phyloP scores from a whole-genome alignment of 768 basidiomycete genomes.

The Agrocybe praecox region DNA sequence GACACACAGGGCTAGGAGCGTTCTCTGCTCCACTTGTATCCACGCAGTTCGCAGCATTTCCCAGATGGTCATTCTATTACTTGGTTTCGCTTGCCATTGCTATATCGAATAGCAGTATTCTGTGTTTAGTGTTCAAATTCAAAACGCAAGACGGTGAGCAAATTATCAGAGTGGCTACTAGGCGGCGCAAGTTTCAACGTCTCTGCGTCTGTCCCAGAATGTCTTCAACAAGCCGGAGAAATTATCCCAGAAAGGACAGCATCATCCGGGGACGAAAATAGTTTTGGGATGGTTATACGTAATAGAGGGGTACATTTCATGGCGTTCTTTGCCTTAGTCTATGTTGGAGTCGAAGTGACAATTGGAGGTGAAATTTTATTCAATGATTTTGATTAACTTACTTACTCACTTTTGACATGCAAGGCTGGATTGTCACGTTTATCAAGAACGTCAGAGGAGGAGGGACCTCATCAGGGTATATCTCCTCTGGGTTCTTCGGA shows the following conservation, averaged over 20 bases:
- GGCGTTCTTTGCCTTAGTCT: slow-evolving; percentile 64
- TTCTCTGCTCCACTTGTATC: slow-evolving; percentile 72
- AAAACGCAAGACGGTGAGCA: slow-evolving; percentile 68
- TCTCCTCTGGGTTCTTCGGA: slow-evolving; percentile 54
- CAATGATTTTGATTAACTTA: background rate
- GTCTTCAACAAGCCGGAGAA: slow-evolving; percentile 55
- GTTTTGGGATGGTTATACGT: slow-evolving; percentile 49
- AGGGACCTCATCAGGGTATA: slow-evolving; percentile 47
- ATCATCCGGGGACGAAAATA: slow-evolving; percentile 35
- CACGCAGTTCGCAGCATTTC: slow-evolving; percentile 74
- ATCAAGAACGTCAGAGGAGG: slow-evolving; percentile 37
- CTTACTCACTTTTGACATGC: background rate
- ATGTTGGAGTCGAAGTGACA: slow-evolving; percentile 70
- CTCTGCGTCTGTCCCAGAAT: slow-evolving; percentile 42
- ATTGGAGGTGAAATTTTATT: slow-evolving; percentile 33
- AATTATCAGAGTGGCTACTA: slow-evolving; percentile 24
- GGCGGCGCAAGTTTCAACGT: background rate
- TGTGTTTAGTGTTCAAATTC: slow-evolving; percentile 65
- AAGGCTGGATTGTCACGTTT: slow-evolving; percentile 71
- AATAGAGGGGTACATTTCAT: slow-evolving; percentile 59
- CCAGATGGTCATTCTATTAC: slow-evolving; percentile 79
- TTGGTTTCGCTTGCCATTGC: slow-evolving; percentile 73
- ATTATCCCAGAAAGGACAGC: slow-evolving; percentile 33
- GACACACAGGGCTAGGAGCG: slow-evolving; percentile 74
- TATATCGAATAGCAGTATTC: slow-evolving; percentile 48